A percentile compares a stretch with the other conserved stretches of the same genome.
Evolutionary conservation across 73 alveolate genomes (phyloP).

Genomic region (Blepharisma japonicum): DNA sequence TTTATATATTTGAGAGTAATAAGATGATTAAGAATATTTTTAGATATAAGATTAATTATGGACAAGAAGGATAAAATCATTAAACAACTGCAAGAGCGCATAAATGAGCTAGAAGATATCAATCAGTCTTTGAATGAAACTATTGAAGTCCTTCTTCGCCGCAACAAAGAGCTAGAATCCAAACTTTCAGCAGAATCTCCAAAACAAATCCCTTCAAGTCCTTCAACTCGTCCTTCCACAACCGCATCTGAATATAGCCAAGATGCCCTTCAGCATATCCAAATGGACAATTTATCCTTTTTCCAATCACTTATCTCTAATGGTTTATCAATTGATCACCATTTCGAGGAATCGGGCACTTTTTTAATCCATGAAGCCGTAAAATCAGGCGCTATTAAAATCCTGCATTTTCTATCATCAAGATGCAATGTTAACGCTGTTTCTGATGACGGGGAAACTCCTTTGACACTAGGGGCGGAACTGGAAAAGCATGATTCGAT

Average conservation of each 20-base stretch:
- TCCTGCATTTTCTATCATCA: slow-evolving; percentile 3
- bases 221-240: not conserved
- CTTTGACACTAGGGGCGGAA: slow-evolving; percentile 23
- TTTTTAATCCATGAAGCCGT: slow-evolving; percentile 23
- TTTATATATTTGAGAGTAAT: too few species aligned
- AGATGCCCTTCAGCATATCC: not conserved
- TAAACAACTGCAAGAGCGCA: too few species aligned
- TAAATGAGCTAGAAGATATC: too few species aligned
- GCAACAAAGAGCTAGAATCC: too few species aligned
- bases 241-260: not conserved
- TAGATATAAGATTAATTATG: too few species aligned
- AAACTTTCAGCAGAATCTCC: too few species aligned
- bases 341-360: slow-evolving; percentile 18
- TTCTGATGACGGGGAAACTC: slow-evolving; percentile 1
- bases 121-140: too few species aligned
- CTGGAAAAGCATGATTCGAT: slow-evolving; percentile 18
- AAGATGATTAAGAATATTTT: too few species aligned
- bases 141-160: too few species aligned
- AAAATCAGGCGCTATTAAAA: slow-evolving; percentile 26
- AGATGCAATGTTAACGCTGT: not conserved
- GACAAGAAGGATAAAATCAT: too few species aligned
- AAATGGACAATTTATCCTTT: not conserved
- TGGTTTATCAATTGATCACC: not conserved
- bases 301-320: not conserved
- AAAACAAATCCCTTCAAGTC: not conserved